phyloP scores from a whole-genome alignment of 1,139 yeast species.

The Lodderomyces orthopsilosis region DNA sequence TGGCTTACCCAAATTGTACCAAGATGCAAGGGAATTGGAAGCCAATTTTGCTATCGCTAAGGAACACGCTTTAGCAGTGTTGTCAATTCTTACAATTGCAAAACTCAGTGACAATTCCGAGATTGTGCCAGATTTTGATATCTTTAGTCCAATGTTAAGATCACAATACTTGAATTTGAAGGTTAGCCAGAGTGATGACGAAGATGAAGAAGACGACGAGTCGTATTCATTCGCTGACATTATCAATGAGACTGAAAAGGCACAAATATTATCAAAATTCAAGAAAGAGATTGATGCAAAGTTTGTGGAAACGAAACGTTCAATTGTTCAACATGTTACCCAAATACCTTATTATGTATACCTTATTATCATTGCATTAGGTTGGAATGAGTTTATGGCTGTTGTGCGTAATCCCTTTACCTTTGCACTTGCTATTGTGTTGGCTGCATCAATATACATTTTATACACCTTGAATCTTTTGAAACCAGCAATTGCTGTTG shows the following conservation, averaged over 20 bases:
- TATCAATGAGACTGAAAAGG: conserved; percentile 56
- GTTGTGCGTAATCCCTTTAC: conserved; percentile 79
- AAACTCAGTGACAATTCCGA: conserved; percentile 50
- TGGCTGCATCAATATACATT: conserved; percentile 62
- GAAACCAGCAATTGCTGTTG: conserved; percentile 68
- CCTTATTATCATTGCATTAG: conserved; percentile 66
- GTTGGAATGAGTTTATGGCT: conserved; percentile 96
- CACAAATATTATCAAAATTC: conserved; percentile 56
- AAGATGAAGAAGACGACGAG: conserved; percentile 39
- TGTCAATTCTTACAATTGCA: conserved; percentile 64
- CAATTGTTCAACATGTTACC: conserved; percentile 65
- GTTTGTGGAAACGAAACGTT: conserved; percentile 81
- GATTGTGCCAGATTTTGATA: conserved; percentile 55
- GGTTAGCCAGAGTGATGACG: conserved; percentile 26
- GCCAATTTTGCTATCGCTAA: conserved; percentile 59
- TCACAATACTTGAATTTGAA: conserved; percentile 27
- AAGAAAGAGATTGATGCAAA: conserved; percentile 77
- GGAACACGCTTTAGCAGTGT: conserved; percentile 49
- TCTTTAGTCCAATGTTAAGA: conserved; percentile 27
- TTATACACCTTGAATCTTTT: conserved; percentile 71
- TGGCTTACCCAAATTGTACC: conserved; percentile 83
- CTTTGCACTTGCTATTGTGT: conserved; percentile 56
- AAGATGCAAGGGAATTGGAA: conserved; percentile 71
- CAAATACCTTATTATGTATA: conserved; percentile 85
- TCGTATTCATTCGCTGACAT: conserved; percentile 51